Evolutionary conservation across 2,329 filamentous ascomycete species (phyloP).

Genomic region (Ustulina deusta): DNA sequence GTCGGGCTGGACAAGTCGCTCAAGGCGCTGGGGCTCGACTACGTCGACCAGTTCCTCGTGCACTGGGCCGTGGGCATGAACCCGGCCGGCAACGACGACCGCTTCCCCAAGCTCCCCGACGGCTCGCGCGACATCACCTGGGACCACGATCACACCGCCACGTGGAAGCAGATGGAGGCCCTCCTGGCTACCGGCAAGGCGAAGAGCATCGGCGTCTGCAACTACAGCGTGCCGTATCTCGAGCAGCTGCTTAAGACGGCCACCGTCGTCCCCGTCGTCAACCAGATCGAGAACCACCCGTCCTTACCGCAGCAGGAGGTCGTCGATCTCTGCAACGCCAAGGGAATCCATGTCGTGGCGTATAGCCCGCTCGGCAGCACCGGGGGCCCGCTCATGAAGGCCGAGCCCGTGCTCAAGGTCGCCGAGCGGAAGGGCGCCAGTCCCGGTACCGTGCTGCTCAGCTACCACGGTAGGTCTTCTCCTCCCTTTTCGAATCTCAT

Average conservation of each 20-base stretch:
- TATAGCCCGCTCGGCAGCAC: conserved; percentile 77
- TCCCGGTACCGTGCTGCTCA: conserved; percentile 74
- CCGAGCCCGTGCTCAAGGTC: conserved; percentile 71
- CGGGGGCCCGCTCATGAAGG: conserved; percentile 72
- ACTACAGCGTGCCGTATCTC: conserved; percentile 69
- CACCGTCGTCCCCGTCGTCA: conserved; percentile 71
- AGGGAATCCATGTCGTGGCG: conserved; percentile 78
- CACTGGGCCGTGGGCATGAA: conserved; percentile 89
- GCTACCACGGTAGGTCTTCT: conserved; percentile 73
- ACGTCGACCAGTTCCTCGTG: conserved; percentile 84
- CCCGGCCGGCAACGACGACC: conserved; percentile 77
- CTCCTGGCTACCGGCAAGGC: conserved; percentile 70
- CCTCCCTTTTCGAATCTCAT: not conserved
- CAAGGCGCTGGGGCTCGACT: conserved; percentile 79
- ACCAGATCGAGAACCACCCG: conserved; percentile 82
- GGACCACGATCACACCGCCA: conserved; percentile 77
- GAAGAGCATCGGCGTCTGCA: conserved; percentile 66
- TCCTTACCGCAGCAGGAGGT: conserved; percentile 78
- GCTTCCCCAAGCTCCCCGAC: conserved; percentile 79
- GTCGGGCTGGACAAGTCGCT: conserved; percentile 79
- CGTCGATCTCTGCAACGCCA: conserved; percentile 73
- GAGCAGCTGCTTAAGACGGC: conserved; percentile 64
- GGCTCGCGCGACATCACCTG: conserved; percentile 79
- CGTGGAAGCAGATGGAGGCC: conserved; percentile 82
- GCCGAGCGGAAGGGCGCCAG: conserved; percentile 72